Base-by-base conservation (phyloP, 1,284 basidiomycete species). In the Pterulicium gracile region DNA sequence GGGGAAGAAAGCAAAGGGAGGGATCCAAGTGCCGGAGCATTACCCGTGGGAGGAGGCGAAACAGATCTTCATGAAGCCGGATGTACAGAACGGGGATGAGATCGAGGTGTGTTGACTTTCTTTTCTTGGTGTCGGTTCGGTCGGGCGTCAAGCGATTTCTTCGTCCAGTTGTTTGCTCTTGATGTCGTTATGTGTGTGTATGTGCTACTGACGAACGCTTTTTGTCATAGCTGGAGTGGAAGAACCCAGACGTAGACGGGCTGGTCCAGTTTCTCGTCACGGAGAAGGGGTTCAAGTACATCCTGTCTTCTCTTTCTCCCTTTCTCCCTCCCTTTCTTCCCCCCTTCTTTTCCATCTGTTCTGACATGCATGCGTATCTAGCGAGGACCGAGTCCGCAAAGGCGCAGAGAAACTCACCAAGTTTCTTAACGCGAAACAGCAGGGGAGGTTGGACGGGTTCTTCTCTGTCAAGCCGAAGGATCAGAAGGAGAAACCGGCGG, bases 11-110 rank as follows among this genome's bases (percentile, higher is more conserved):
- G 68, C 60, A 21, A 84, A 79, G 50, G 85, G 82, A 3, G 89
- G 88, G 1, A 68, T 92, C 47, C 68, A 74, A 32, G 73, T 97
- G 23, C 95, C 95, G 0, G 93, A 96, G 45, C 79, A 92, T 50
- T 98, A 93, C 93, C 92, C 91, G 22, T 98, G 90, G 86, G 81
- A 95, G 61, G 88, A 92, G 52, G 96, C 95, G 21, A 92, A 94
- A 64, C 75, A 84, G 61, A 62, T 98, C 32, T 98, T 98, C 59
- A 65, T 84, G 61, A 77, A 83, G 35, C 96, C 95, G 2, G 90
- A 96, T 51, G 94, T 98, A 10, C 70, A 80, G 5, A 86, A 90
- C 41, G 88, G 89, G 1, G 80, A 85, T 43, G 75, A 96, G 54
- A 61, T 97, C n/a, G 88, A 96, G 64, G 91, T 93, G 53, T 42